Evolutionary conservation across 2,329 filamentous ascomycete species (phyloP).

Genomic region (Periconia digitata): DNA sequence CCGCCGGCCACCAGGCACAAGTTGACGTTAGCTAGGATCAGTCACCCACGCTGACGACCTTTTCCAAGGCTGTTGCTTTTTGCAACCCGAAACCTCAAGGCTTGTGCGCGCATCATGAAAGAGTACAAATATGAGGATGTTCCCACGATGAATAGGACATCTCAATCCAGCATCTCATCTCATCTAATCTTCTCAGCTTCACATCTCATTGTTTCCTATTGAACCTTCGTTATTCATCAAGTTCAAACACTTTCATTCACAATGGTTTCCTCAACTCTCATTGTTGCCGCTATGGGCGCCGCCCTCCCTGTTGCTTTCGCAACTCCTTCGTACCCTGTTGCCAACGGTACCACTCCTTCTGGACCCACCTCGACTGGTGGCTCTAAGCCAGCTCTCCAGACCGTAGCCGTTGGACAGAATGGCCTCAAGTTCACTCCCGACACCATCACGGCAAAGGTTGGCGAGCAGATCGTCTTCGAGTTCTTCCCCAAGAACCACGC

Average conservation of each 20-base stretch:
- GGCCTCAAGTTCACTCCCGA: slow-evolving; percentile 29
- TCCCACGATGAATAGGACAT: slow-evolving; percentile 1
- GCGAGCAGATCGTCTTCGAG: slow-evolving; percentile 27
- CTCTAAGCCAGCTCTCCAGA: slow-evolving; percentile 14
- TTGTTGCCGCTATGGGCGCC: slow-evolving; percentile 13
- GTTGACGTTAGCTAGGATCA: background rate
- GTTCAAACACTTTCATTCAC: slow-evolving; percentile 5
- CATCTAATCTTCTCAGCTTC: background rate
- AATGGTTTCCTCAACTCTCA: slow-evolving; percentile 18
- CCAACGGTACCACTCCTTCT: slow-evolving; percentile 7
- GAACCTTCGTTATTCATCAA: background rate
- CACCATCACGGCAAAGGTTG: slow-evolving; percentile 23
- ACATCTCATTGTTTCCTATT: slow-evolving; percentile 5
- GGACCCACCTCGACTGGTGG: slow-evolving; percentile 1
- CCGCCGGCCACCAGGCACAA: slow-evolving; percentile 12
- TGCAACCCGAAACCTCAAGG: background rate
- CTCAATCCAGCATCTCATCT: slow-evolving; percentile 3
- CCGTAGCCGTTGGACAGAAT: slow-evolving; percentile 28
- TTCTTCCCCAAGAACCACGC: slow-evolving; percentile 34
- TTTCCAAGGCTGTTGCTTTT: background rate
- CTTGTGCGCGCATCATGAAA: background rate
- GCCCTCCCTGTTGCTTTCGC: slow-evolving; percentile 19
- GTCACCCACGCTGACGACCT: slow-evolving; percentile 12
- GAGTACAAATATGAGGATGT: slow-evolving; percentile 11
- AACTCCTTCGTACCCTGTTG: slow-evolving; percentile 5